phyloP scores from a whole-genome alignment of 2,329 filamentous ascomycete genomes.

The Gremmenia infestans region DNA sequence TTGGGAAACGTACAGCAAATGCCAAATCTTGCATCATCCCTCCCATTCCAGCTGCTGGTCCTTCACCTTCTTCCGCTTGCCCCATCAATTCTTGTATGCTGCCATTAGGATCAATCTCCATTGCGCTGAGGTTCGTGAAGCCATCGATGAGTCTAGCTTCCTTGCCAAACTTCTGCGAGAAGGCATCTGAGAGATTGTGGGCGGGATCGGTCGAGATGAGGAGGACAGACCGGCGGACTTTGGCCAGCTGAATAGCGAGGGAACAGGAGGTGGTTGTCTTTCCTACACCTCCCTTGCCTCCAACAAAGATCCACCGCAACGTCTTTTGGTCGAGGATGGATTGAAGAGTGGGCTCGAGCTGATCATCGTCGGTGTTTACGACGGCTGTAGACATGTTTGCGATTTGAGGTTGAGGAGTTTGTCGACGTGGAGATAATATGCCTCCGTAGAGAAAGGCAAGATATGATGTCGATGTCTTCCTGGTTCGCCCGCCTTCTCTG shows the following conservation, averaged over 20 bases:
- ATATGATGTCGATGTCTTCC: neutral
- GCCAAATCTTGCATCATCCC: constrained; percentile 99
- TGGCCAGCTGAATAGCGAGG: constrained; percentile 94
- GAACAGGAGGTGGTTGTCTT: constrained; percentile 99
- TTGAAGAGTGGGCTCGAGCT: constrained; percentile 88
- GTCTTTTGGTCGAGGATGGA: constrained; percentile 92
- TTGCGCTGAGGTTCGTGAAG: constrained; percentile 89
- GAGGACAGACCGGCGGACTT: constrained; percentile 88
- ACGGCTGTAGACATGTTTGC: constrained; percentile 38
- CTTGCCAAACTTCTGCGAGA: constrained; percentile 99
- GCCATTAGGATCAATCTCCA: constrained; percentile 98
- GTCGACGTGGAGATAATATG: neutral
- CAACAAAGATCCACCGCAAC: constrained; percentile 98
- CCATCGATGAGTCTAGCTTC: constrained; percentile 90
- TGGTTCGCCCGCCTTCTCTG: too few species aligned
- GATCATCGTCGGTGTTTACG: constrained; percentile 60
- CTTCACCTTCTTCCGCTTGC: constrained; percentile 67
- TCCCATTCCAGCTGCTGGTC: constrained; percentile 70
- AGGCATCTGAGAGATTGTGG: constrained; percentile 96
- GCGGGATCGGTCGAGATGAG: constrained; percentile 98
- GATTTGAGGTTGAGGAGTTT: neutral
- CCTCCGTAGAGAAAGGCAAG: neutral
- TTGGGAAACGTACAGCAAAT: constrained; percentile 65
- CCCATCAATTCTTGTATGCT: constrained; percentile 93
- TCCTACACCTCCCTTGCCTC: constrained; percentile 95